Evolutionary conservation across 306 rosid genomes (phyloP).

Genomic region (Luffa aegyptiaca): DNA sequence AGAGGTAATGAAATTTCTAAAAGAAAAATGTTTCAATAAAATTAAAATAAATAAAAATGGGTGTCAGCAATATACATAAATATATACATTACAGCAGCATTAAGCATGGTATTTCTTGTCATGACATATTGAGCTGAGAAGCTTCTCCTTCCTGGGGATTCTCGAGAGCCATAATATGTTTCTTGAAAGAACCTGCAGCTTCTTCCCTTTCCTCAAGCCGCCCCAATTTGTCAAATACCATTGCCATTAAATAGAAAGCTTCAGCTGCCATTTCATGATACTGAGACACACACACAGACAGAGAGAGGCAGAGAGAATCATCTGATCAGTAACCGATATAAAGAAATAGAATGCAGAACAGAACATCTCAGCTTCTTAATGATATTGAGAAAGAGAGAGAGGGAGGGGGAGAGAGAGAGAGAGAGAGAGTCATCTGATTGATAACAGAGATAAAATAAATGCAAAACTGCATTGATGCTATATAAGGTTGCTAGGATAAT

Average conservation of each 20-base stretch:
- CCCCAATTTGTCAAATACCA: constrained; percentile 68
- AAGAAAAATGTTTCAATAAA: background rate
- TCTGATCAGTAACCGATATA: background rate
- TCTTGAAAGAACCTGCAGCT: constrained; percentile 65
- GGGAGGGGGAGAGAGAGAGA: too few relatives aligned
- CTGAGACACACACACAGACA: constrained; percentile 22
- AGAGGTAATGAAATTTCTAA: background rate
- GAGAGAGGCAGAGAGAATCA: background rate
- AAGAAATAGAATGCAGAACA: background rate
- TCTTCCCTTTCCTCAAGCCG: constrained; percentile 64
- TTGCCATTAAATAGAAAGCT: constrained; percentile 88
- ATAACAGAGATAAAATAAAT: too few relatives aligned
- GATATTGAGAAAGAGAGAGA: too few relatives aligned
- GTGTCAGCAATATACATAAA: background rate
- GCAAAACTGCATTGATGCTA: background rate
- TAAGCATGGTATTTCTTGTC: constrained; percentile 6
- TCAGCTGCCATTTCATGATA: constrained; percentile 90
- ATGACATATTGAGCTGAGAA: constrained; percentile 30
- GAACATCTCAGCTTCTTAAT: background rate
- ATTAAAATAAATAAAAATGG: background rate
- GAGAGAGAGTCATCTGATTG: too few relatives aligned
- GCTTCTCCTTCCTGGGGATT: constrained; percentile 36
- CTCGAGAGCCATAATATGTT: constrained; percentile 55
- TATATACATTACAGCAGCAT: background rate
- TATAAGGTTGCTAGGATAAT: background rate